These are phyloP conservation scores for Orobanche coerulescens DNA, from an alignment of 257 asterid species.

Conservation along the genomic window DNA sequence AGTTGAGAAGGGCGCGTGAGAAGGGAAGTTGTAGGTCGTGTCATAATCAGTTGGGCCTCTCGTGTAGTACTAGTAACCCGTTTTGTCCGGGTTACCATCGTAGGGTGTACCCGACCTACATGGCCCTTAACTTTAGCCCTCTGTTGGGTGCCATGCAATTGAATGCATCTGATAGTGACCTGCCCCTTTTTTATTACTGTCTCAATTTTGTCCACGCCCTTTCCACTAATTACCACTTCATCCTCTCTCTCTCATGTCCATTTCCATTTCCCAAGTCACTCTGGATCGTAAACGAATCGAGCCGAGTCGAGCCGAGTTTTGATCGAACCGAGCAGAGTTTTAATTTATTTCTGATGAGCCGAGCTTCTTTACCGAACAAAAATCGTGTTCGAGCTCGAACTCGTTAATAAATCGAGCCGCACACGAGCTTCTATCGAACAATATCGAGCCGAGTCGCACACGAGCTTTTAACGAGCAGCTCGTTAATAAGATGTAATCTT, in stretches of 20 bases:
- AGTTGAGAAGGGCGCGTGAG: conserved; percentile 30
- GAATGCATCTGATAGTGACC: conserved; percentile 36
- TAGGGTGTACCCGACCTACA: conserved; percentile 34
- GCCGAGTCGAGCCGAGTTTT: no score
- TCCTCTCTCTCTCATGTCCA: background rate
- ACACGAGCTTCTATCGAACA: no score
- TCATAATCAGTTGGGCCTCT: conserved; percentile 33
- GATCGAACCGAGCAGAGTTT: no score
- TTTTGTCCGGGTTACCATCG: conserved; percentile 44
- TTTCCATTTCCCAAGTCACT: no score
- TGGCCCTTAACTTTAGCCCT: conserved; percentile 16
- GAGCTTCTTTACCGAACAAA: no score
- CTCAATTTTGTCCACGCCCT: conserved; percentile 22
- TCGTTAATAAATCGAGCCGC: no score
- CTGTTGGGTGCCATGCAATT: conserved; percentile 45
- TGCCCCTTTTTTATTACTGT: conserved; percentile 22
- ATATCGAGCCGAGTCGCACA: no score
- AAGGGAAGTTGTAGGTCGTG: conserved; percentile 24
- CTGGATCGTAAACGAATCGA: no score
- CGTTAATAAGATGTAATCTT: no score
- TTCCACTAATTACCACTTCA: conserved; percentile 16
- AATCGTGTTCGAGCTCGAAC: no score
- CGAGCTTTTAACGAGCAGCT: no score
- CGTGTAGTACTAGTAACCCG: conserved; percentile 43
- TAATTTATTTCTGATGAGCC: no score